phyloP scores from a whole-genome alignment of 768 basidiomycete genomes.

The Jaapia argillacea region DNA sequence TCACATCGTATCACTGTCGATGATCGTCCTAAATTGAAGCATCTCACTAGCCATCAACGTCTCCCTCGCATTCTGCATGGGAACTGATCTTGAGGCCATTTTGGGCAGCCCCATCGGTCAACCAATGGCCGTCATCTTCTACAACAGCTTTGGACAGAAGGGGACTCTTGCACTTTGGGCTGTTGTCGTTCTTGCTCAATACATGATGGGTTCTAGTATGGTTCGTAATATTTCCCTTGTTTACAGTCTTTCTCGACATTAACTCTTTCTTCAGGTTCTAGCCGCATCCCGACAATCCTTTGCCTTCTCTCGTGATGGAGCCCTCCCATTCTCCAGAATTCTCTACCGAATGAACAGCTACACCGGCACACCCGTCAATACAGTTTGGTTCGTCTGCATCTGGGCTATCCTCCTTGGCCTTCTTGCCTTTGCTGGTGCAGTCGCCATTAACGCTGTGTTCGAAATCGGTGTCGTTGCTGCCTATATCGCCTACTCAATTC shows the following conservation, averaged over 20 bases:
- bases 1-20: background rate
- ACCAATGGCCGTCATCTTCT: conserved; percentile 41
- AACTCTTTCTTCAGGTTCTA: conserved; percentile 23
- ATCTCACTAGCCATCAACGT: conserved; percentile 40
- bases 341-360: conserved; percentile 46
- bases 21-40: background rate
- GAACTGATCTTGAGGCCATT: conserved; percentile 30
- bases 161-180: conserved; percentile 27
- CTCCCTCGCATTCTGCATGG: conserved; percentile 56
- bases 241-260: background rate
- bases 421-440: conserved; percentile 47
- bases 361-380: conserved; percentile 46
- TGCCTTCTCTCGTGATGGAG: conserved; percentile 61
- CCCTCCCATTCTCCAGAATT: conserved; percentile 52
- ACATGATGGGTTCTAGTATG: conserved; percentile 49
- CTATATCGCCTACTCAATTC: conserved; percentile 44
- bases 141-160: conserved; percentile 23
- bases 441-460: conserved; percentile 54
- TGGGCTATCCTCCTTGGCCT: conserved; percentile 42
- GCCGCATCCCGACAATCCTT: conserved; percentile 53
- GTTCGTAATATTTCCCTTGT: conserved; percentile 15
- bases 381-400: conserved; percentile 39
- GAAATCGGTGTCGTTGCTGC: conserved; percentile 32
- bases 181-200: conserved; percentile 23
- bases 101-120: conserved; percentile 36